These are phyloP conservation scores for Xerocomellus intermedius DNA, from an alignment of 768 basidiomycete species.

Conservation along the genomic window DNA sequence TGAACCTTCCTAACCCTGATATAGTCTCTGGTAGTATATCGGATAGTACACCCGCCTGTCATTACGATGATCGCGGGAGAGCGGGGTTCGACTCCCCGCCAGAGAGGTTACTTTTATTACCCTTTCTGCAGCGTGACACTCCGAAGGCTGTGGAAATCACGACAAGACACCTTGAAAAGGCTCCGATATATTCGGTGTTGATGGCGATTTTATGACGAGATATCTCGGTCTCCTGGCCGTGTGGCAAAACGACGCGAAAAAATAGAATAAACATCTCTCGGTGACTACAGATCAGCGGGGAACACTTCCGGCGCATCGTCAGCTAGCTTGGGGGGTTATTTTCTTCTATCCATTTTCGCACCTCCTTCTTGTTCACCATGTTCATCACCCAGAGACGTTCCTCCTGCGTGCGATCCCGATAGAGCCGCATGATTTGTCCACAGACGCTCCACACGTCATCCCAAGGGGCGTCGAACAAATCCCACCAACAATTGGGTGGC, in stretches of 20 bases:
- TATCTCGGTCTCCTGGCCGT: neutral
- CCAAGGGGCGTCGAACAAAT: constrained; percentile 88
- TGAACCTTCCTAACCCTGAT: fast-evolving
- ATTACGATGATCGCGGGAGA: constrained; percentile 35
- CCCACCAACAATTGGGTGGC: constrained; percentile 84
- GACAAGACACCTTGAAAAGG: neutral
- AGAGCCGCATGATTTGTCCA: constrained; percentile 83
- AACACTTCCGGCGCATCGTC: neutral
- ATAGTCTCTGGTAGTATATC: constrained; percentile 48
- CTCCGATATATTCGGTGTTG: neutral
- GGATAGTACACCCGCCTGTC: constrained; percentile 53
- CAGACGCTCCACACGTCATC: constrained; percentile 86
- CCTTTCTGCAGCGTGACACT: no score
- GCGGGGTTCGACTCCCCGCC: constrained; percentile 48
- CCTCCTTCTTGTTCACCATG: constrained; percentile 73
- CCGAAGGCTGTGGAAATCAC: no score
- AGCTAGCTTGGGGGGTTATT: constrained; percentile 17
- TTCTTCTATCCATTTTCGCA: constrained; percentile 81
- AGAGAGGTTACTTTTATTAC: constrained; percentile 31
- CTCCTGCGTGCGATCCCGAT: constrained; percentile 48
- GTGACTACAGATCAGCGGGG: neutral
- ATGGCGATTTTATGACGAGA: neutral
- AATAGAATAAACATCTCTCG: neutral
- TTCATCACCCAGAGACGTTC: constrained; percentile 49
- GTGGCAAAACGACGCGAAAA: neutral